Percentiles rank a stretch among this genome's conserved stretches.
Conservation (phyloP, 441 rosid species). For the Macaranga tanarius region DNA sequence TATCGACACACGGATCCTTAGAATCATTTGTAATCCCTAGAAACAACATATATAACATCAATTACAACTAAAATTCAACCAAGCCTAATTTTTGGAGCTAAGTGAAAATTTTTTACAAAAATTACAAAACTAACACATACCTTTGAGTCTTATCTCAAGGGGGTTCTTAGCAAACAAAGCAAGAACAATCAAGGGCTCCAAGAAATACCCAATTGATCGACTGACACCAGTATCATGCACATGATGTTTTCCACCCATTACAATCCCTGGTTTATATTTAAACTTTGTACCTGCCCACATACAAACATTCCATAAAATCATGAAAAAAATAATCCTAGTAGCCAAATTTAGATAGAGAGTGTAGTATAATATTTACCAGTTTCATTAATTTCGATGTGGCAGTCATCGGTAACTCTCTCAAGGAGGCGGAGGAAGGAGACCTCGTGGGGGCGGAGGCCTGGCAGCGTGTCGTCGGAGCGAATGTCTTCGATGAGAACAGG, state of each 20-base stretch:
- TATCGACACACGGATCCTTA: conserved; percentile 73
- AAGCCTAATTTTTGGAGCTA: no score
- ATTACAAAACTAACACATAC: conserved; percentile 25
- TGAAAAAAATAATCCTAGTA: neutral
- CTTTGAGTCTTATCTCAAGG: conserved; percentile 64
- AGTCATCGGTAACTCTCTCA: conserved; percentile 67
- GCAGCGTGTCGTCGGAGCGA: conserved; percentile 58
- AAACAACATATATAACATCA: conserved; percentile 9
- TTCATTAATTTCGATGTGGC: conserved; percentile 61
- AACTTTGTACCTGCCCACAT: conserved; percentile 55
- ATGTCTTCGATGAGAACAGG: conserved; percentile 63
- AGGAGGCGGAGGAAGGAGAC: conserved; percentile 77
- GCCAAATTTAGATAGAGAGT: no score
- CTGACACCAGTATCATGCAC: conserved; percentile 67
- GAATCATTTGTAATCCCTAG: conserved; percentile 83
- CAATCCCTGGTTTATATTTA: conserved; percentile 71
- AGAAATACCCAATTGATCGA: conserved; percentile 77
- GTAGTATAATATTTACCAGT: conserved; percentile 45
- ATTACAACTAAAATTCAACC: neutral
- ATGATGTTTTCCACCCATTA: conserved; percentile 70
- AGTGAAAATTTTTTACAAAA: no score
- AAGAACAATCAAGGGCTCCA: conserved; percentile 77
- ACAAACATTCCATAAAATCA: conserved; percentile 13
- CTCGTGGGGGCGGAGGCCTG: conserved; percentile 80
- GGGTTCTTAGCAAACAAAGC: conserved; percentile 73